These are phyloP conservation scores for Nitzschia palea DNA, from an alignment of 108 stramenopile species.

Conservation along the genomic window DNA sequence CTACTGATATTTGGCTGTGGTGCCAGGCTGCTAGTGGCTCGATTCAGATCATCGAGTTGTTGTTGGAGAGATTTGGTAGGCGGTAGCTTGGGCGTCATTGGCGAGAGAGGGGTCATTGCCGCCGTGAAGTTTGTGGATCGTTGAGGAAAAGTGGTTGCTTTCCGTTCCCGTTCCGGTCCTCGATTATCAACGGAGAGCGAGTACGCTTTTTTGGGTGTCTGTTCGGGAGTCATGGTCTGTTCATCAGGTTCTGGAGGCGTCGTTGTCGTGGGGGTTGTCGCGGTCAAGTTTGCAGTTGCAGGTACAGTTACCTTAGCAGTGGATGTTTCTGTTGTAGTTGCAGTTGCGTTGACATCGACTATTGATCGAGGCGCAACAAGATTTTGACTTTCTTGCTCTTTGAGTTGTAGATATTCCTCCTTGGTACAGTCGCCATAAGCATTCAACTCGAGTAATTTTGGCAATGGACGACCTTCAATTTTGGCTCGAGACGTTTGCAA, in stretches of 20 bases:
- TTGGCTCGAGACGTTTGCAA: background rate
- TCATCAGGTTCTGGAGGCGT: no score
- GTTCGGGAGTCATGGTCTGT: no score
- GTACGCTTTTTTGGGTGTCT: no score
- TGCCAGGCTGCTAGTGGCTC: background rate
- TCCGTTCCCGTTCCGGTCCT: no score
- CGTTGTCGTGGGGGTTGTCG: no score
- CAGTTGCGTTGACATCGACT: background rate
- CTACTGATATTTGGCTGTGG: background rate
- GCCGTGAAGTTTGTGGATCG: no score
- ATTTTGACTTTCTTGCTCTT: background rate
- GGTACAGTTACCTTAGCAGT: no score
- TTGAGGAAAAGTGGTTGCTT: no score
- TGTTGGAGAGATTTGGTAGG: background rate
- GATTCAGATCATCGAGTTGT: background rate
- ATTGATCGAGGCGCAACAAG: background rate
- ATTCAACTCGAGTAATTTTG: background rate
- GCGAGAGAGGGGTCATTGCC: no score
- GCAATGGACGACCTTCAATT: background rate
- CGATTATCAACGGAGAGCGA: no score
- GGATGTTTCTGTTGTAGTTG: background rate
- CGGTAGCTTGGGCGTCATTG: no score
- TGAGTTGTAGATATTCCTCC: constrained; percentile 3
- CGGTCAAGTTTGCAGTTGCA: no score
- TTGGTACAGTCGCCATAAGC: constrained; percentile 2